A percentile compares a stretch with the other conserved stretches of the same genome.
Conservation (phyloP, 2,329 filamentous ascomycete species). For the Cercospora nicotianae region DNA sequence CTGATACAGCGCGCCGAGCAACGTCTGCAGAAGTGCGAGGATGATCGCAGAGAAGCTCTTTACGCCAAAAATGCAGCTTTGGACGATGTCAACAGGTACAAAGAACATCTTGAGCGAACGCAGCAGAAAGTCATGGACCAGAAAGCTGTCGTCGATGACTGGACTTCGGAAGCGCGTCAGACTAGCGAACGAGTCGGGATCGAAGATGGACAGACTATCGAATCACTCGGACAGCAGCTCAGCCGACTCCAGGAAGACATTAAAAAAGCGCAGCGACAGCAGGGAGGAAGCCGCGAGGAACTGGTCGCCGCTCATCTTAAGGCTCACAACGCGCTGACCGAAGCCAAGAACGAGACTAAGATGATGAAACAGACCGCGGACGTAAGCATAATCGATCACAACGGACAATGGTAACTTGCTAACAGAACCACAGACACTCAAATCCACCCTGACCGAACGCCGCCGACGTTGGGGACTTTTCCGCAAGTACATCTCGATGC, state of each 20-base stretch:
- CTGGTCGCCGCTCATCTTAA: conserved; percentile 7
- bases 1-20: conserved; percentile 37
- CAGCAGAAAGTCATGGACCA: conserved; percentile 36
- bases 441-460: conserved; percentile 65
- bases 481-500: conserved; percentile 79
- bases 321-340: conserved; percentile 8
- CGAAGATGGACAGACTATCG: conserved; percentile 28
- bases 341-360: conserved; percentile 28
- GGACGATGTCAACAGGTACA: conserved; percentile 38
- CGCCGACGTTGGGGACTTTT: conserved; percentile 77
- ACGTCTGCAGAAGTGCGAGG: conserved; percentile 36
- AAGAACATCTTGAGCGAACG: conserved; percentile 35
- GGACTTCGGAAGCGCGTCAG: not conserved
- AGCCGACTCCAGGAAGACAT: conserved; percentile 30
- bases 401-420: not conserved
- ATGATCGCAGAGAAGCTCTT: conserved; percentile 40
- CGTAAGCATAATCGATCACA: conserved; percentile 38
- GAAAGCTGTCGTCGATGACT: conserved; percentile 32
- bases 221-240: conserved; percentile 37
- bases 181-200: conserved; percentile 2
- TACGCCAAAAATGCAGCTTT: conserved; percentile 46
- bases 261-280: conserved; percentile 6
- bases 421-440: conserved; percentile 47
- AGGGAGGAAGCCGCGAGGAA: conserved; percentile 6
- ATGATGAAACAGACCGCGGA: conserved; percentile 37